phyloP scores from a whole-genome alignment of 306 rosid species.

The Cyamopsis tetragonoloba region DNA sequence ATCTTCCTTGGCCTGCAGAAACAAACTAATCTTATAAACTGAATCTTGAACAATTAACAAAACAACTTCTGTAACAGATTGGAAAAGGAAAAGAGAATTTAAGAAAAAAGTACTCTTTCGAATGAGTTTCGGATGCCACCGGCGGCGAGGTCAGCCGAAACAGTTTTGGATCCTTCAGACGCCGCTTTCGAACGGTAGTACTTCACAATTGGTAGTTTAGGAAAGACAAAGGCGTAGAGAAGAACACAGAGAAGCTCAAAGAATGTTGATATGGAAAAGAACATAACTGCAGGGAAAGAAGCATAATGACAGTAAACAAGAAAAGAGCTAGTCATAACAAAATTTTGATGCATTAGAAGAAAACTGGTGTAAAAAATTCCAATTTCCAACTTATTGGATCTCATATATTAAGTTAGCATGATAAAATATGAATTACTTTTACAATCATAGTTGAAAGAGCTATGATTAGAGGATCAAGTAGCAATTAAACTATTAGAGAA shows the following conservation, averaged over 20 bases:
- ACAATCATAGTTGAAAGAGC: background rate
- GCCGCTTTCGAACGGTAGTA: constrained; percentile 84
- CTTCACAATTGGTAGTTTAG: constrained; percentile 72
- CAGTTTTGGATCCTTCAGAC: constrained; percentile 81
- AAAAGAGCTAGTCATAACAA: background rate
- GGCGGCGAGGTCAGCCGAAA: constrained; percentile 82
- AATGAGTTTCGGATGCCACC: constrained; percentile 55
- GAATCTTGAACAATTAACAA: background rate
- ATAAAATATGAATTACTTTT: background rate
- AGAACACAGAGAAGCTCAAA: constrained; percentile 68
- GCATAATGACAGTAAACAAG: constrained; percentile 2
- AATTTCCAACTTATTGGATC: background rate
- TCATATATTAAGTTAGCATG: background rate
- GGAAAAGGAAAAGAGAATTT: background rate
- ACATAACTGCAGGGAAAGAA: constrained; percentile 55
- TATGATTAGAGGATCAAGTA: too few species aligned
- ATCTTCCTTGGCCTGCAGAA: constrained; percentile 46
- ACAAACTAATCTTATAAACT: background rate
- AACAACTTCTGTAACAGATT: background rate
- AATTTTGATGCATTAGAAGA: background rate
- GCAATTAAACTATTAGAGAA: too few species aligned
- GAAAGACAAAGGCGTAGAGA: constrained; percentile 67
- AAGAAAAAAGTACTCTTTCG: constrained; percentile 26
- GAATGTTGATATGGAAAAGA: constrained; percentile 61
- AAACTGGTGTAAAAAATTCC: background rate